phyloP scores from a whole-genome alignment of 148 eudicot genomes.

The Vaccinium vitisidaea region DNA sequence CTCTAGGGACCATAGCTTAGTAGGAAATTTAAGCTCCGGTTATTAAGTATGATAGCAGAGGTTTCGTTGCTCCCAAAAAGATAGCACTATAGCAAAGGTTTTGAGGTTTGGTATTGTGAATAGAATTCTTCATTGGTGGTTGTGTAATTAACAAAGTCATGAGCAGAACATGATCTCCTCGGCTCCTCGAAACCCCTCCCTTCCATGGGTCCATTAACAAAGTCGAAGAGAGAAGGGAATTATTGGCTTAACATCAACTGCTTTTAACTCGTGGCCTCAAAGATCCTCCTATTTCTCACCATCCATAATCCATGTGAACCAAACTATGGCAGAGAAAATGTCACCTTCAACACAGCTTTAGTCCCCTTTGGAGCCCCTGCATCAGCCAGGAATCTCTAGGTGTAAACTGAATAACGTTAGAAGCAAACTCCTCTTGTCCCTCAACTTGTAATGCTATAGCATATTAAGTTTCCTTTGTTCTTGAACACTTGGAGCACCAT shows the following conservation, averaged over 20 bases:
- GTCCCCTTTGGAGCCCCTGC: background rate
- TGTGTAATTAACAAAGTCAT: background rate
- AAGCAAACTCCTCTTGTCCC: background rate
- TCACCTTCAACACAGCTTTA: background rate
- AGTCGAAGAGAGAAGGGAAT: too few species aligned
- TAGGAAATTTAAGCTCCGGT: background rate
- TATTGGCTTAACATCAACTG: background rate
- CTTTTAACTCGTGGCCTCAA: background rate
- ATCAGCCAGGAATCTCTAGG: background rate
- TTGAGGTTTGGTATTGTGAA: background rate
- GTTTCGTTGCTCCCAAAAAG: background rate
- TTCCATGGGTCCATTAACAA: background rate
- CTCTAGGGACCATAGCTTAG: background rate
- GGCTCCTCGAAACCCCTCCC: background rate
- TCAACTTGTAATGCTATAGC: background rate
- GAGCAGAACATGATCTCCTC: background rate
- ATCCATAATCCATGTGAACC: background rate
- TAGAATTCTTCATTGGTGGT: background rate
- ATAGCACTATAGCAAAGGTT: background rate
- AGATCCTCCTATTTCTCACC: background rate
- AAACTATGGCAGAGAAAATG: background rate
- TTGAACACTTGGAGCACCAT: background rate
- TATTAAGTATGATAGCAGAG: background rate
- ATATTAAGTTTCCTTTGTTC: background rate
- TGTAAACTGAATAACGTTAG: background rate